Evolutionary conservation across 169 alveolate species (phyloP).

Genomic region (Fabrea salina): DNA sequence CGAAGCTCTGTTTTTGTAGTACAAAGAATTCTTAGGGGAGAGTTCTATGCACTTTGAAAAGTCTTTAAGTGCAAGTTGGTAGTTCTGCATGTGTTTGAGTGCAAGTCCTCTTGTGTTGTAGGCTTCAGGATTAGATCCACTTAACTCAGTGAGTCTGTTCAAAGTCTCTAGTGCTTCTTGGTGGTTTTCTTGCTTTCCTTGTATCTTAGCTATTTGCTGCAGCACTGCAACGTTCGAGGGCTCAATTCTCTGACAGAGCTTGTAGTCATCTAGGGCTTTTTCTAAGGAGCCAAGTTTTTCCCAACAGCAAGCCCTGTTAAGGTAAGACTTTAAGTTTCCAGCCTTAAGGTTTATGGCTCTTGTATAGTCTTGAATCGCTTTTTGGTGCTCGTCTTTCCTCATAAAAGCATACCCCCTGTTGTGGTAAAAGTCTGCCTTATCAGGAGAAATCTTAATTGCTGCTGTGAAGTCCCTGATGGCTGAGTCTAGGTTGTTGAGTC

Average conservation of each 20-base stretch:
- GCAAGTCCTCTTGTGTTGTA: constrained; percentile 83
- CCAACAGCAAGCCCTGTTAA: constrained; percentile 83
- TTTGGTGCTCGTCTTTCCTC: constrained; percentile 64
- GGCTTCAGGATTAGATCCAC: constrained; percentile 70
- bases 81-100: constrained; percentile 67
- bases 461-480: constrained; percentile 76
- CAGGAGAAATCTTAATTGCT: constrained; percentile 75
- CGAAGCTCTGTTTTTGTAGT: constrained; percentile 86
- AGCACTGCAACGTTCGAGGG: constrained; percentile 64
- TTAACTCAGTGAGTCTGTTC: constrained; percentile 58
- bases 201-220: constrained; percentile 72
- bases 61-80: constrained; percentile 79
- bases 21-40: constrained; percentile 74
- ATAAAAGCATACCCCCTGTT: constrained; percentile 83
- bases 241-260: constrained; percentile 52
- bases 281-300: constrained; percentile 73
- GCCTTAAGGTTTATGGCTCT: constrained; percentile 71
- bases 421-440: constrained; percentile 82
- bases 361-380: constrained; percentile 79
- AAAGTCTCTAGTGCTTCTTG: constrained; percentile 66
- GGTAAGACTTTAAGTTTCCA: constrained; percentile 72
- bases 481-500: constrained; percentile 72
- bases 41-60: constrained; percentile 73
- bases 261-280: constrained; percentile 76
- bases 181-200: constrained; percentile 65